Evolutionary conservation across 1,284 basidiomycete genomes (phyloP), one percentile per base, ranked within the genome.

Genomic region (Malassezia equina): DNA sequence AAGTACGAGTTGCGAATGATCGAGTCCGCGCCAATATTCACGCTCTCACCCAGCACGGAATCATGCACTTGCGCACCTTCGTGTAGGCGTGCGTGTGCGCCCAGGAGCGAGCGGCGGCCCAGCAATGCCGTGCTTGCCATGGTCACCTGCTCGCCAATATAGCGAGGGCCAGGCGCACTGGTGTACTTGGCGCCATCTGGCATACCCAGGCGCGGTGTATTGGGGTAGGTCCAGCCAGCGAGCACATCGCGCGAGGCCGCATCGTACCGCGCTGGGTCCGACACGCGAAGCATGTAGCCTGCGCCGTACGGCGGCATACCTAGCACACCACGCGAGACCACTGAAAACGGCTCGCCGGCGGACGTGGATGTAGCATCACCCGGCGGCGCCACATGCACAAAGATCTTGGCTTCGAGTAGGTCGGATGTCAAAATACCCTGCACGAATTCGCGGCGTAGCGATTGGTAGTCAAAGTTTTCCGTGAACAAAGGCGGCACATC

Each of bases 401-500:
- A 83, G 57, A 98, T 93, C 64, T 85, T 91, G 77, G 95, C 93
- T 79, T 90, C 90, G 41, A 98, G 80, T 42, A 98, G 76, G 75
- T 99, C 94, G 12, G 88, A 93, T 0, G 89, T 94, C 55, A 99
- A 80, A 41, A 99, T 83, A n/a, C 93, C 93, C 66, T 90, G 87
- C 23, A 98, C 86, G 71, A 98, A 95, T 76, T 98, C 90, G 62
- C 83, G 80, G 52, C 90, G 82, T 59, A 96, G 81, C 75, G 90
- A 86, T 44, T 86, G 84, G 73, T 94, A 98, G 77, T 98, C 94
- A 74, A 99, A 99, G 77, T 98, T 98, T 76, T 98, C 94, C 67
- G 94, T 91, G 78, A 96, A 98, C 4, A 96, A 77, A 0, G 91
- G 93, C 0, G 90, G 90, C 19, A 86, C 86, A 78, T 90, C 87